Evolutionary conservation across 2,329 filamentous ascomycete genomes (phyloP).

Genomic region (Colletotrichum aenigma): DNA sequence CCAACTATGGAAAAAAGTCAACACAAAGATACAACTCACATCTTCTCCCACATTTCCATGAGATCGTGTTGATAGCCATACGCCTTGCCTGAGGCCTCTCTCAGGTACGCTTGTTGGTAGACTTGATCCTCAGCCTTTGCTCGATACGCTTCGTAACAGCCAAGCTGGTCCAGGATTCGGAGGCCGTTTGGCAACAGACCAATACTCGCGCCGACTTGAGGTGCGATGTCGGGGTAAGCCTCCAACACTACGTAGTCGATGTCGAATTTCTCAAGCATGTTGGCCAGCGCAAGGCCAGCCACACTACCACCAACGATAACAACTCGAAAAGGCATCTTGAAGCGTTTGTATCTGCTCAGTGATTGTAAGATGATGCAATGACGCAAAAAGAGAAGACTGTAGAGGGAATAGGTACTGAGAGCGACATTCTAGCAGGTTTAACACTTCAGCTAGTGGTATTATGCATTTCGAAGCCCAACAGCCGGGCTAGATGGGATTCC

Average conservation of each 20-base stretch:
- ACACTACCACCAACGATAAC: constrained; percentile 56
- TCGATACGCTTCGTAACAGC: constrained; percentile 30
- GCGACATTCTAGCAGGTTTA: background rate
- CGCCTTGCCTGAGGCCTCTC: background rate
- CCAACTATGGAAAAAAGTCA: background rate
- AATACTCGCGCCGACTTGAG: constrained; percentile 52
- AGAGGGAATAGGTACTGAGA: background rate
- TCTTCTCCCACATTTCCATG: background rate
- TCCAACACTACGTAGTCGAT: constrained; percentile 58
- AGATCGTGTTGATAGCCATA: background rate
- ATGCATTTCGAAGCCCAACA: background rate
- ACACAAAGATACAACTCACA: background rate
- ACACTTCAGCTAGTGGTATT: background rate
- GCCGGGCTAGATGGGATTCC: background rate
- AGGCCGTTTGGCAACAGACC: constrained; percentile 44
- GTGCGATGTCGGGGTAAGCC: constrained; percentile 41
- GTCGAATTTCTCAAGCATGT: constrained; percentile 43
- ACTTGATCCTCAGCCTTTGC: constrained; percentile 23
- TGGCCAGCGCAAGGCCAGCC: constrained; percentile 39
- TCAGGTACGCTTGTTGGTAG: background rate
- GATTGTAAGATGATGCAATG: background rate
- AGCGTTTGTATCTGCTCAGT: background rate
- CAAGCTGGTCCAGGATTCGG: constrained; percentile 54
- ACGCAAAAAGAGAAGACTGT: accelerated
- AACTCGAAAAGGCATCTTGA: constrained; percentile 33